Base-by-base conservation (phyloP, 345 rosid species). In the Aquilaria malaccensis region DNA sequence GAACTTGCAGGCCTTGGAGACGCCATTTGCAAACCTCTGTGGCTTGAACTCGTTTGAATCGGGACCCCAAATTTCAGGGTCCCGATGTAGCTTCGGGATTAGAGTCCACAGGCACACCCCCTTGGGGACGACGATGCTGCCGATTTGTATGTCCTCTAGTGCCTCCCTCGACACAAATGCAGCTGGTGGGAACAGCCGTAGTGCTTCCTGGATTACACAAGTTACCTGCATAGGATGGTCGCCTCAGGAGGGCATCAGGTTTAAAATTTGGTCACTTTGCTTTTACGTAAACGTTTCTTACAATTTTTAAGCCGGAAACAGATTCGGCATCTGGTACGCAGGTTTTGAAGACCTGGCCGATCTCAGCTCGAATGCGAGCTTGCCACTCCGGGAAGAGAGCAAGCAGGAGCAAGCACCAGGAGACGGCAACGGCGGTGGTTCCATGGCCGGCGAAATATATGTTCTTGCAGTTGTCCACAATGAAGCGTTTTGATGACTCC, bases 391-490 rank as follows among this genome's bases (percentile, higher is more conserved):
- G 93, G 67, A 87, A 76, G 3, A 82, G 72, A 55, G 93, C 93
- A 0, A 90, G 95, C 2, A 90, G 85, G 95, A 90, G 85, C 66
- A 90, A 66, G 68, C 86, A 80, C 97, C 97, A 90, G 47, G 97
- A 79, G 60, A 88, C 90, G 11, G 88, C 84, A 48, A 85, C 64
- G 0, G 93, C 95, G 14, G 84, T 87, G 1, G 95, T 70, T 61
- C 85, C 97, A 53, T 85, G 85, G n/a, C 95, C 95, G 0, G 95
- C 90, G 3, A 90, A 87, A 77, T 87, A 90, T 48, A 90, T 82
- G 72, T 78, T 85, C 71, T 90, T 90, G 79, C 97, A 87, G 60
- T 90, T 90, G 55, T 90, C 97, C 32, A 90, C 87, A 1, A 90
- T 80, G 60, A 87, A 87, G 13, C 68, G 60, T 76, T 71, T 84